Evolutionary conservation across 805 yeast genomes (phyloP).

Genomic region (Sugiyamaella qingdaonensis): DNA sequence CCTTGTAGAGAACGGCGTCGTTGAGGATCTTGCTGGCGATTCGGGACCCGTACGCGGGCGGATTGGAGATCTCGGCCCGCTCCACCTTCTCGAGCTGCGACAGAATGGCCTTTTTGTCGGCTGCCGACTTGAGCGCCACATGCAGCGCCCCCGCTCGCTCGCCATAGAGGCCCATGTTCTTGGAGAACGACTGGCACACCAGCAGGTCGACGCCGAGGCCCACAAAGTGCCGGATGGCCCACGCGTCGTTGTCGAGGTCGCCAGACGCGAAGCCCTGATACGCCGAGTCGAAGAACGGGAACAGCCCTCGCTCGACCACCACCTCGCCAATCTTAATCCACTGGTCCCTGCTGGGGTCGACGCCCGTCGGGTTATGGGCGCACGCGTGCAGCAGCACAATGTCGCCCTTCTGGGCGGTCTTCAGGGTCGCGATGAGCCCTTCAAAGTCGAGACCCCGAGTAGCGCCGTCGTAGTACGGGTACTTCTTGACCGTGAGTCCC

Average conservation of each 20-base stretch:
- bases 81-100: conserved; percentile 74
- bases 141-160: conserved; percentile 96
- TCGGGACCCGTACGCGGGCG: conserved; percentile 95
- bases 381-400: conserved; percentile 86
- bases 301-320: conserved; percentile 56
- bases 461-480: conserved; percentile 81
- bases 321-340: conserved; percentile 71
- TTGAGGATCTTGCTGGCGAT: conserved; percentile 72
- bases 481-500: conserved; percentile 62
- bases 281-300: conserved; percentile 88
- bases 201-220: conserved; percentile 54
- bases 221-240: conserved; percentile 61
- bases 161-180: conserved; percentile 95
- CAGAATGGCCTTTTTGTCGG: conserved; percentile 52
- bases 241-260: conserved; percentile 74
- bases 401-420: conserved; percentile 68
- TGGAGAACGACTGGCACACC: conserved; percentile 93
- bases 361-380: conserved; percentile 97
- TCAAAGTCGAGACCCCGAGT: conserved; percentile 67
- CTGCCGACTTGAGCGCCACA: conserved; percentile 44
- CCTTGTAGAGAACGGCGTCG: conserved; percentile 59
- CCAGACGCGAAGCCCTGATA: conserved; percentile 98
- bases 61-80: conserved; percentile 85
- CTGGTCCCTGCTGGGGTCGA: conserved; percentile 81
- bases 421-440: conserved; percentile 62